phyloP scores from a whole-genome alignment of 345 rosid species.

The Diplotaxis tenuifolia region DNA sequence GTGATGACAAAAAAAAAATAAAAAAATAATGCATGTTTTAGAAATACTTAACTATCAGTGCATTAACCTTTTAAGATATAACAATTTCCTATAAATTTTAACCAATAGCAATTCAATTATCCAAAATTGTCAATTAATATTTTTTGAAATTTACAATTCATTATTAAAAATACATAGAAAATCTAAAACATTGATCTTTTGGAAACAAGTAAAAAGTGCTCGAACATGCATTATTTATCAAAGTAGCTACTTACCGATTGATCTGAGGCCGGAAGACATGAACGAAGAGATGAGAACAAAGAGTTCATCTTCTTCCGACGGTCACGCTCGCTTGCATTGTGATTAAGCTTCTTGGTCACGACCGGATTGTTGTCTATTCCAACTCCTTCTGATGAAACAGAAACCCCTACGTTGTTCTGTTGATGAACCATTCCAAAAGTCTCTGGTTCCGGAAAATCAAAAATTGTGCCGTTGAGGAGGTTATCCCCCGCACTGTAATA shows the following conservation, averaged over 20 bases:
- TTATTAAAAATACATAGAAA: no score
- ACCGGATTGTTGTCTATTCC: neutral
- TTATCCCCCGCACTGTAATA: slow-evolving; percentile 18
- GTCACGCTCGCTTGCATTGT: slow-evolving; percentile 69
- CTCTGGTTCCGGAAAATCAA: slow-evolving; percentile 29
- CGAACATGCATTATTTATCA: no score
- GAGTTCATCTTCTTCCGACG: slow-evolving; percentile 62
- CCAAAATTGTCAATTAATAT: no score
- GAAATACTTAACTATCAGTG: no score
- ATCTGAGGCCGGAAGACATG: slow-evolving; percentile 51
- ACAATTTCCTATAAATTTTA: no score
- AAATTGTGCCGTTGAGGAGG: slow-evolving; percentile 12
- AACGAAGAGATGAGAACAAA: slow-evolving; percentile 59
- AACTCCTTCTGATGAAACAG: slow-evolving; percentile 28
- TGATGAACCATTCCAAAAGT: slow-evolving; percentile 19
- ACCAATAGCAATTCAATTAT: no score
- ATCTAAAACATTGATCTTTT: no score
- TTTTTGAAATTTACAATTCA: no score
- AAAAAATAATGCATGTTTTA: no score
- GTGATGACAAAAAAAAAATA: no score
- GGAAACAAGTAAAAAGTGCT: no score
- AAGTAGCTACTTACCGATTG: slow-evolving; percentile 40
- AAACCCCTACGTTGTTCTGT: slow-evolving; percentile 14
- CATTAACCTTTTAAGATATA: no score
- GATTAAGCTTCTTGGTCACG: slow-evolving; percentile 57